Evolutionary conservation across 2,329 filamentous ascomycete species (phyloP), one percentile per base, ranked within the genome.

Genomic region (Aspergillus quadrilineatus): DNA sequence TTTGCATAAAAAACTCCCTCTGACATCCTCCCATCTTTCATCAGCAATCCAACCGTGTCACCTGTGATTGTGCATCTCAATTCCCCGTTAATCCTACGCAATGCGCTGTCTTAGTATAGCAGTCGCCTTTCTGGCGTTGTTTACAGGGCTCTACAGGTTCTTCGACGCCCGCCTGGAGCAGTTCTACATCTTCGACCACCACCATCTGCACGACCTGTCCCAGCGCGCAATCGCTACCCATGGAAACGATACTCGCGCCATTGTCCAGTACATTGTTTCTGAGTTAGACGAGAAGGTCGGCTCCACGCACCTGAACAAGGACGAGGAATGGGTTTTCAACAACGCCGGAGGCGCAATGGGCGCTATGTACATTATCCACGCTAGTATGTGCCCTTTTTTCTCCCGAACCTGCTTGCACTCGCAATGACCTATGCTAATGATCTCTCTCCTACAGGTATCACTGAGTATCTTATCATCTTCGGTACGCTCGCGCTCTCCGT

Each of bases 321-420:
- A 88, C 57, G 85, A 93, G 76, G 88, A 93, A 74, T 96, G 90
- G 90, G 81, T 95, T 45, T 93, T 96, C 68, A 96, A 95, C 81
- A 95, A 95, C 69, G 90, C 90, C 50, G 91, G 91, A 51, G 91
- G 91, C 61, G 90, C 90, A 51, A 96, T 95, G 91, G 91, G 91
- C 55, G 89, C 84, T 68, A 94, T 95, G 91, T 92, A 90, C 73
- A 87, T 95, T 63, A 87, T 95, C 67, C 91, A 95, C 71, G 89
- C 90, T 58, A 92, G 88, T 89, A 74, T 72, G 85, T 63, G 14
- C 44, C 42, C 30, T 30, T n/a, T 32, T 46, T n/a, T 15, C 15
- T 49, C 14, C 9, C 17, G 46, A 28, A 6, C 7, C 22, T 22
- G 10, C 26, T 22, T 48, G 6, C 26, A 15, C 6, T 12, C 39